phyloP scores from a whole-genome alignment of 345 rosid species.

The Litchi chinensis region DNA sequence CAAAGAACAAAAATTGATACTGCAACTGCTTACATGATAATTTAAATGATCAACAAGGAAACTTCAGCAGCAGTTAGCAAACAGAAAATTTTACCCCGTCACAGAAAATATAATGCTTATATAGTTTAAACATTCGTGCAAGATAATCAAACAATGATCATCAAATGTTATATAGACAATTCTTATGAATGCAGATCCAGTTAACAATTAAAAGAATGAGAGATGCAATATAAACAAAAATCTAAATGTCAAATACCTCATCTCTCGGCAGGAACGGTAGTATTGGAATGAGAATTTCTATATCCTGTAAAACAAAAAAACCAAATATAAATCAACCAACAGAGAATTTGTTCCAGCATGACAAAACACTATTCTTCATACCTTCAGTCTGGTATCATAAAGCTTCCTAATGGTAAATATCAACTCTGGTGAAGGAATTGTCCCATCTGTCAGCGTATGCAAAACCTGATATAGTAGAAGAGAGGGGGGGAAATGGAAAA shows the following conservation, averaged over 20 bases:
- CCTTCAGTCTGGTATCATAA: constrained; percentile 90
- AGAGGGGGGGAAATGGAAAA: constrained; percentile 13
- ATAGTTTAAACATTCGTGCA: not conserved
- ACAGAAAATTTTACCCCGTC: no score
- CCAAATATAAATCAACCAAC: constrained; percentile 31
- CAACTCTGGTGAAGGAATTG: constrained; percentile 75
- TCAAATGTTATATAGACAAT: not conserved
- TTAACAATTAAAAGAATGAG: not conserved
- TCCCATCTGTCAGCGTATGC: constrained; percentile 81
- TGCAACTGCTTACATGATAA: not conserved
- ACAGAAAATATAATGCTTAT: no score
- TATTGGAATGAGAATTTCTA: constrained; percentile 81
- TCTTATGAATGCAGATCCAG: not conserved
- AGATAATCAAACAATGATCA: not conserved
- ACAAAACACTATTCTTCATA: constrained; percentile 29
- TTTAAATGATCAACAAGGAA: no score
- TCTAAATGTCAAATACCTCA: constrained; percentile 55
- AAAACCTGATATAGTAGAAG: constrained; percentile 63
- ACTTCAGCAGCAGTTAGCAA: no score
- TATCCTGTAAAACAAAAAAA: constrained; percentile 65
- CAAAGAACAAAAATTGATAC: not conserved
- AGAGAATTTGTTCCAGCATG: constrained; percentile 13
- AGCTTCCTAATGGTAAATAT: constrained; percentile 74
- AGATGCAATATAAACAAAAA: not conserved
- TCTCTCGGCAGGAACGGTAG: constrained; percentile 85